A percentile compares a stretch with the other conserved stretches of the same genome.
phyloP scores from a whole-genome alignment of 805 yeast genomes.

The Wickerhamomyces alni region DNA sequence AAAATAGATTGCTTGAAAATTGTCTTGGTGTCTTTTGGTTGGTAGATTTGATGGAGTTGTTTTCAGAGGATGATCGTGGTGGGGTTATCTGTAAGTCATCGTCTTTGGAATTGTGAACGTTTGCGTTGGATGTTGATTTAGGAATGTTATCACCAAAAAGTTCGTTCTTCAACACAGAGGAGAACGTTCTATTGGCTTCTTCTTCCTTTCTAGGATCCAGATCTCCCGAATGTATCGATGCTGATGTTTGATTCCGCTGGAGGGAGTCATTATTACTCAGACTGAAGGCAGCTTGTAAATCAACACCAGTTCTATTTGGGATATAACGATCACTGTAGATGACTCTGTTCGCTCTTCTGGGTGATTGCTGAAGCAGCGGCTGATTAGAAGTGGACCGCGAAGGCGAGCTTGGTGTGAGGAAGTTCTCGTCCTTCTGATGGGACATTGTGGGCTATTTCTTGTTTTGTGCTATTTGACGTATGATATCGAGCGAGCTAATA shows the following conservation, averaged over 20 bases:
- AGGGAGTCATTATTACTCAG: conserved; percentile 14
- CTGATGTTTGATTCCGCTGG: conserved; percentile 21
- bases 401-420: conserved; percentile 23
- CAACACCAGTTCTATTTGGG: conserved; percentile 82
- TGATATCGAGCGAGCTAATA: too few relatives aligned
- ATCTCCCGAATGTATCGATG: conserved; percentile 34
- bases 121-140: conserved; percentile 17
- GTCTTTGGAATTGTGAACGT: conserved; percentile 26
- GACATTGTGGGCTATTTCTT: conserved; percentile 11
- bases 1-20: conserved; percentile 50
- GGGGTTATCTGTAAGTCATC: conserved; percentile 24
- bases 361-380: conserved; percentile 25
- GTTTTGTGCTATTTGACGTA: too few relatives aligned
- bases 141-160: conserved; percentile 86
- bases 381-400: conserved; percentile 24
- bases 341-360: conserved; percentile 31
- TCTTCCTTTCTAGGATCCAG: conserved; percentile 63
- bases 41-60: conserved; percentile 8
- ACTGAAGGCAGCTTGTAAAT: conserved; percentile 68
- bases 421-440: conserved; percentile 14
- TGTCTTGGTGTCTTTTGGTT: conserved; percentile 31
- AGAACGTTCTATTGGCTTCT: conserved; percentile 84
- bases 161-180: conserved; percentile 81
- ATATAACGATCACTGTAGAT: conserved; percentile 80
- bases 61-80: conserved; percentile 25